phyloP scores from a whole-genome alignment of 768 basidiomycete species.

The Neoboletus magnificus region DNA sequence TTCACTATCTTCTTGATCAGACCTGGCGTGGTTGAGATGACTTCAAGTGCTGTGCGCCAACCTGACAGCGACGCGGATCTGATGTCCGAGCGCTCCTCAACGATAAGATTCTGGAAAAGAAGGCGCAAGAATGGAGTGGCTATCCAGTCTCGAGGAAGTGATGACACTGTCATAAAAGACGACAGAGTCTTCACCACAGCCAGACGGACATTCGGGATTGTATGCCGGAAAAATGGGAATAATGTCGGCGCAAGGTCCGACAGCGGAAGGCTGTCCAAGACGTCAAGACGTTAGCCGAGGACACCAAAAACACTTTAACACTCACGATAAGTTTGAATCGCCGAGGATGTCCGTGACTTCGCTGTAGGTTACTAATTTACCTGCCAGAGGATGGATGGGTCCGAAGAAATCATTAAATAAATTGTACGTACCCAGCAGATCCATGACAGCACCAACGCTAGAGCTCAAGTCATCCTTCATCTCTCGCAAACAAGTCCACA shows the following conservation, averaged over 20 bases:
- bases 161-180: constrained; percentile 77
- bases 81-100: constrained; percentile 86
- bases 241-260: constrained; percentile 80
- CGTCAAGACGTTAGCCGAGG: constrained; percentile 1
- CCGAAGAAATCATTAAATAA: background rate
- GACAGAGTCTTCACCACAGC: constrained; percentile 88
- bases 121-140: constrained; percentile 71
- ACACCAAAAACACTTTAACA: constrained; percentile 12
- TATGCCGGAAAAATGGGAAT: constrained; percentile 97
- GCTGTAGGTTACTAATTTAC: constrained; percentile 76
- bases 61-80: constrained; percentile 67
- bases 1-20: constrained; percentile 53
- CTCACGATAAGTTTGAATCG: constrained; percentile 67
- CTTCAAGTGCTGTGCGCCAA: constrained; percentile 69
- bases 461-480: constrained; percentile 97
- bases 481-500: constrained; percentile 88
- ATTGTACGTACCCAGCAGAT: constrained; percentile 69
- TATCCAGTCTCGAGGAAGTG: constrained; percentile 80
- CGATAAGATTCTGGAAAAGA: constrained; percentile 89
- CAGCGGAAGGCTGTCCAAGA: constrained; percentile 60
- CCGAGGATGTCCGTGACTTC: constrained; percentile 76
- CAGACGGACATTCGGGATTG: constrained; percentile 87
- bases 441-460: constrained; percentile 97
- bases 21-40: constrained; percentile 44
- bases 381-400: constrained; percentile 36